Base-by-base conservation (phyloP, 331 rosid genomes). In the Saraca asoca region DNA sequence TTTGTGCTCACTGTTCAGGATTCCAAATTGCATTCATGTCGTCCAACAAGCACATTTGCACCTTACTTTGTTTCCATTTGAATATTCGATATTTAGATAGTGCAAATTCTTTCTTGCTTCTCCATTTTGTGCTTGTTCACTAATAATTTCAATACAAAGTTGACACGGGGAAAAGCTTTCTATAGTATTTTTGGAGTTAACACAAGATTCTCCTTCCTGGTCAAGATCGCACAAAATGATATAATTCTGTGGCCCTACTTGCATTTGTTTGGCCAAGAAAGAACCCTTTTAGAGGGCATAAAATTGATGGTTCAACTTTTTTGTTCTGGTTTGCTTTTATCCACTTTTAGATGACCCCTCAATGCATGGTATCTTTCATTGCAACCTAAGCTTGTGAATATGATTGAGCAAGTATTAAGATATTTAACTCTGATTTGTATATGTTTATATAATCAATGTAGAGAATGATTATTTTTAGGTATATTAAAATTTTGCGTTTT, bases 261-360 rank as follows among this genome's bases (percentile, higher is more conserved):
- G 56, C 7, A 42, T 49, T 48, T 62, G 4, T 7, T 24, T 11
- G 58, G 52, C 37, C 37, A 57, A 33, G 11, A 56, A 19, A 11
- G 37, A 10, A 12, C 0, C 10, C 31, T 24, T 14, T 31, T 54
- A 54, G 0, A 14, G 46, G 54, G 71, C 9, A 58, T 12, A 51
- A 60, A 37, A 56, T 50, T 51, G 41, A 45, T 69, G 80, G 80
- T 52, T 49, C 58, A 7, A 37, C 44, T 49, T 48, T 43, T 19
- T 70, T 76, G 42, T 55, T 68, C 61, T 42, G 5, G 35, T 51
- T 41, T 24, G 12, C 13, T 12, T 12, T 43, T 43, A 11, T 10
- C 14, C 14, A 59, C 41, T 43, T 17, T 41, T n/a, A n/a, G n/a
- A 12, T 74, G 44, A 29, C 33, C 58, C 7, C 56, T 51, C 33